Evolutionary conservation across 495 filamentous ascomycete species (phyloP).

Genomic region (Aspergillus cavernicola): DNA sequence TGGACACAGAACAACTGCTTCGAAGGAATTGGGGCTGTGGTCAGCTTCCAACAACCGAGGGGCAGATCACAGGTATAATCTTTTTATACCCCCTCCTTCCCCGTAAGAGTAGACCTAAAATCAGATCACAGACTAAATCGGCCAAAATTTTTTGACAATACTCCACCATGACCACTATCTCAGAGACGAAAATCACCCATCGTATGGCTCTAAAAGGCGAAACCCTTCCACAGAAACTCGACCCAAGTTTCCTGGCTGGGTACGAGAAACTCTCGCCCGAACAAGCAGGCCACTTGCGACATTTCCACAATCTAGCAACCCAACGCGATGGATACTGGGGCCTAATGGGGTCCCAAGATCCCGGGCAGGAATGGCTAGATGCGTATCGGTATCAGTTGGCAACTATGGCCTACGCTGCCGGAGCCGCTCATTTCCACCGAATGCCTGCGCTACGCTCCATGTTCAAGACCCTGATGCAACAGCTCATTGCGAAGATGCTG

Average conservation of each 20-base stretch:
- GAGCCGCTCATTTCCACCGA: slow-evolving; percentile 30
- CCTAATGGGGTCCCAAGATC: slow-evolving; percentile 33
- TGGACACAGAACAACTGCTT: too few species aligned
- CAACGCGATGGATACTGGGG: slow-evolving; percentile 31
- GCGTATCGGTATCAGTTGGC: slow-evolving; percentile 37
- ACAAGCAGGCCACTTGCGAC: slow-evolving; percentile 35
- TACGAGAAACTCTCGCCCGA: slow-evolving; percentile 33
- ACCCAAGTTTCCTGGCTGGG: slow-evolving; percentile 22
- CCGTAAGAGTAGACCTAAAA: too few species aligned
- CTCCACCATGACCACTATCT: too few species aligned
- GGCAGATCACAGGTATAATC: too few species aligned
- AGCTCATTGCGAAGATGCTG: slow-evolving; percentile 34
- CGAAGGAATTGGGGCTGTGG: too few species aligned
- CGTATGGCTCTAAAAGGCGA: too few species aligned
- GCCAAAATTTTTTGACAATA: too few species aligned
- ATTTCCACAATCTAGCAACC: slow-evolving; percentile 36
- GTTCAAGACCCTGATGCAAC: slow-evolving; percentile 20
- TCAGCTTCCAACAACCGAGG: too few species aligned
- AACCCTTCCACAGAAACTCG: too few species aligned
- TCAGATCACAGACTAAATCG: too few species aligned
- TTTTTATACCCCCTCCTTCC: too few species aligned
- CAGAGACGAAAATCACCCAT: too few species aligned
- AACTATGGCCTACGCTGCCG: slow-evolving; percentile 32
- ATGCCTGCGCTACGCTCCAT: slow-evolving; percentile 25
- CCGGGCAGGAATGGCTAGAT: slow-evolving; percentile 32